phyloP scores from a whole-genome alignment of 1,139 yeast species.

The Magnusiomyces fungicola region DNA sequence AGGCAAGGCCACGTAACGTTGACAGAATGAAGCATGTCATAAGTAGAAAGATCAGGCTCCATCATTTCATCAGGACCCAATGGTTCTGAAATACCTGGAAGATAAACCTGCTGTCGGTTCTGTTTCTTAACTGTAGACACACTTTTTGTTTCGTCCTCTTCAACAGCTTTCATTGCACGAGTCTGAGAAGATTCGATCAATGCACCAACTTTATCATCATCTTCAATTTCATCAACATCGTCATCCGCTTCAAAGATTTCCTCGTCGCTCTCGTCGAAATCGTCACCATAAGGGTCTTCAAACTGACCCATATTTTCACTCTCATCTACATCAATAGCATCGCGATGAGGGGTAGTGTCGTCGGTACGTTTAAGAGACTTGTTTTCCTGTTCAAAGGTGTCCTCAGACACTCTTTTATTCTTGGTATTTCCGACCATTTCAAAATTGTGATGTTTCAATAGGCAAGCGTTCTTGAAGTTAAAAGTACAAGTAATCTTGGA shows the following conservation, averaged over 20 bases:
- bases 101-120: slow-evolving; percentile 42
- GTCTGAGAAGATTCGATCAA: slow-evolving; percentile 18
- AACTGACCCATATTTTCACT: slow-evolving; percentile 74
- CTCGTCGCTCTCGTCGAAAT: slow-evolving; percentile 79
- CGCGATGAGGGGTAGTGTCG: slow-evolving; percentile 25
- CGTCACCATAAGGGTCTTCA: slow-evolving; percentile 94
- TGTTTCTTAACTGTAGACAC: slow-evolving; percentile 25
- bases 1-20: slow-evolving; percentile 97
- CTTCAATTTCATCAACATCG: slow-evolving; percentile 53
- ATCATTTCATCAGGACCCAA: slow-evolving; percentile 92
- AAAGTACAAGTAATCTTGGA: too few relatives aligned
- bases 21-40: slow-evolving; percentile 92
- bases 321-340: slow-evolving; percentile 25
- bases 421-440: slow-evolving; percentile 25
- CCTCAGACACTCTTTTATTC: slow-evolving; percentile 17
- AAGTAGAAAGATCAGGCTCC: slow-evolving; percentile 94
- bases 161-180: slow-evolving; percentile 28
- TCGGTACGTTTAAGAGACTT: slow-evolving; percentile 27
- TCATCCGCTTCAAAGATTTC: slow-evolving; percentile 40
- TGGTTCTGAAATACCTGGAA: slow-evolving; percentile 84
- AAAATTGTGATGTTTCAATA: too few relatives aligned
- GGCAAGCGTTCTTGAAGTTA: too few relatives aligned
- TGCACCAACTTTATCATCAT: slow-evolving; percentile 32
- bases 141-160: slow-evolving; percentile 31
- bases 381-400: slow-evolving; percentile 14